Conservation (phyloP, 805 yeast species). For the Pichia deserticola region DNA sequence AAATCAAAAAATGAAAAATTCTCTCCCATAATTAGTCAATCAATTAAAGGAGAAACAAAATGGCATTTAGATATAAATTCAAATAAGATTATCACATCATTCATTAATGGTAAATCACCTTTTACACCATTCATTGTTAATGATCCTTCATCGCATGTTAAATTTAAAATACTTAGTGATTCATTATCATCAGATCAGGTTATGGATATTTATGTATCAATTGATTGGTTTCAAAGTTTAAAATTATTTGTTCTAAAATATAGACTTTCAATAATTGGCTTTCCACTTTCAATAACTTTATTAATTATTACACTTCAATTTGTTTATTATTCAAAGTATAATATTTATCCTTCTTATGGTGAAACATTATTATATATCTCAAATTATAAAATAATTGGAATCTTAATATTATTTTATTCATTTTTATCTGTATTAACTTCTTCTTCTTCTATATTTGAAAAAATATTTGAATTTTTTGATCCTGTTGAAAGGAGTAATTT, state of each 20-base stretch:
- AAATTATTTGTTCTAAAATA: constrained; percentile 68
- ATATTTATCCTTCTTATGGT: constrained; percentile 37
- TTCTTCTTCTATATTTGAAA: constrained; percentile 32
- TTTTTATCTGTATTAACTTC: constrained; percentile 35
- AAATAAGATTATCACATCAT: constrained; percentile 32
- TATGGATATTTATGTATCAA: constrained; percentile 34
- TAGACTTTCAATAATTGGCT: constrained; percentile 63
- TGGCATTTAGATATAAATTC: constrained; percentile 57
- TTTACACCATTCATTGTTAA: constrained; percentile 26
- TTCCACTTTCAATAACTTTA: constrained; percentile 56
- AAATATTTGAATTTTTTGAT: constrained; percentile 30
- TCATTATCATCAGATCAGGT: constrained; percentile 28
- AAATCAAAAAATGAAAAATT: constrained; percentile 31
- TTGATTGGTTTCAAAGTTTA: constrained; percentile 55
- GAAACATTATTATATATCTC: constrained; percentile 38
- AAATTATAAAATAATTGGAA: constrained; percentile 21
- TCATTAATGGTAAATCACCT: constrained; percentile 63
- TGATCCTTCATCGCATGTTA: constrained; percentile 22
- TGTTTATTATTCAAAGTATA: constrained; percentile 31
- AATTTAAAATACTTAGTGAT: constrained; percentile 43
- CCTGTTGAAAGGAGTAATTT: constrained; percentile 46
- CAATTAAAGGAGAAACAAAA: constrained; percentile 62
- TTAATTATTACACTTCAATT: constrained; percentile 52
- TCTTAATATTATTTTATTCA: constrained; percentile 23
- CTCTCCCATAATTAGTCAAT: constrained; percentile 63